Evolutionary conservation across 192 early-diverging fungal species (phyloP), one percentile per base, ranked within the genome.

Genomic region (Linnemannia elongata): DNA sequence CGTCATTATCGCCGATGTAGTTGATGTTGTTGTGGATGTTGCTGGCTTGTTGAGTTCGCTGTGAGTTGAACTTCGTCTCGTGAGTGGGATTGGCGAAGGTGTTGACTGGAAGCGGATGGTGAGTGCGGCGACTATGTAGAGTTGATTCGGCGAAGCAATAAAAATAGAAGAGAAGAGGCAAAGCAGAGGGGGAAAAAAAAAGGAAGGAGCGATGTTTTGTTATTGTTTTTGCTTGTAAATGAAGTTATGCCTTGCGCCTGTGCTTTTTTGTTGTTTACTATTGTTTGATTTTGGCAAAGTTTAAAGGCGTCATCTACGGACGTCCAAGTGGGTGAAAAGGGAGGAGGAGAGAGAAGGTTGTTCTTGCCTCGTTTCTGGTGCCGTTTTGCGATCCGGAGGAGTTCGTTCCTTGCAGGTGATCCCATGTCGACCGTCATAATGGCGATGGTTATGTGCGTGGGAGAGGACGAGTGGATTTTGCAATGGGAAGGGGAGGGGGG

Each of bases 351-450:
- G 27, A 22, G 70, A 72, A 15, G 18, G 4, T 4, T 24, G 13
- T 9, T 1, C 47, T 49, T 78, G 20, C 79, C 79, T 80, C 79
- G 35, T 68, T 74, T 74, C 18, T 80, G 79, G 42, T 74, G 79
- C 41, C 73, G 72, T 54, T 47, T 80, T 41, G 79, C 57, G 35
- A 80, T 73, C n/a, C 55, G 41, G 54, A 80, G 79, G 38, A 80
- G 72, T 69, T 80, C 79, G n/a, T 55, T 39, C 30, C 72, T 57
- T 63, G 72, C 39, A 13, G 72, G 22, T 18, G 79, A 74, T 7
- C 42, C 45, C 18, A 63, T 66, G 8, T 73, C 79, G 6, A 55
- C 55, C 10, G 71, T 60, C 79, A 80, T 80, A 17, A 27, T 60
- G 52, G 36, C 55, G 55, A 12, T 66, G 49, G 24, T 13, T 12